Percentiles rank a stretch among this genome's conserved stretches.
phyloP scores from a whole-genome alignment of 768 basidiomycete species.

The Suillus luteus region DNA sequence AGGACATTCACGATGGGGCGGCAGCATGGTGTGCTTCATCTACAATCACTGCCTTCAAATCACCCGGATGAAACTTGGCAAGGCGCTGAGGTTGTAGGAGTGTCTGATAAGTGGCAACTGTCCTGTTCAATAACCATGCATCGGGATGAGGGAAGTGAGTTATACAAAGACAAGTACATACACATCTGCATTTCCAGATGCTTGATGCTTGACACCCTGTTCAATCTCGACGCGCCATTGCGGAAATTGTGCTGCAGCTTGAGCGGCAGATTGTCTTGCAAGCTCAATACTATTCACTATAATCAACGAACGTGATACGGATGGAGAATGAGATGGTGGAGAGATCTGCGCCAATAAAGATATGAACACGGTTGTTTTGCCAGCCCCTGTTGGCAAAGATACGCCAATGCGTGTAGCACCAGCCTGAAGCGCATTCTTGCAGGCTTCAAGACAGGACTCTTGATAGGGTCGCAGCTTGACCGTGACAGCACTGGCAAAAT shows the following conservation, averaged over 20 bases:
- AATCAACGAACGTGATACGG: conserved; percentile 66
- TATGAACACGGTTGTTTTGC: conserved; percentile 92
- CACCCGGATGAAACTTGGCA: conserved; percentile 70
- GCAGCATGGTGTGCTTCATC: conserved; percentile 98
- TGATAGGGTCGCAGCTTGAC: conserved; percentile 81
- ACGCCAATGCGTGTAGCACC: conserved; percentile 82
- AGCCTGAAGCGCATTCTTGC: conserved; percentile 64
- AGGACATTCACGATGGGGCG: conserved; percentile 78
- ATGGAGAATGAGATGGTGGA: conserved; percentile 42
- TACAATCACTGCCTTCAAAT: conserved; percentile 75
- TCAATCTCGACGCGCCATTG: conserved; percentile 88
- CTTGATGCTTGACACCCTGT: conserved; percentile 75
- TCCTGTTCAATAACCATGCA: conserved; percentile 43
- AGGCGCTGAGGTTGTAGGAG: conserved; percentile 63
- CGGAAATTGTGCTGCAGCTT: conserved; percentile 67
- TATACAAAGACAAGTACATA: conserved; percentile 33
- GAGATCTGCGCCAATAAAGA: conserved; percentile 69
- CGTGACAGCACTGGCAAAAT: conserved; percentile 9
- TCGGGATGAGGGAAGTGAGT: conserved; percentile 1
- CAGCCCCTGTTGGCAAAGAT: conserved; percentile 82
- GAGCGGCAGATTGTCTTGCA: conserved; percentile 80
- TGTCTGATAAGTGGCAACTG: conserved; percentile 90
- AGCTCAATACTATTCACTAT: conserved; percentile 91
- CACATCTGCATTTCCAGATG: conserved; percentile 85
- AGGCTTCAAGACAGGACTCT: conserved; percentile 74